Evolutionary conservation across 805 yeast genomes (phyloP).

Genomic region (Blastobotrys muscicola): DNA sequence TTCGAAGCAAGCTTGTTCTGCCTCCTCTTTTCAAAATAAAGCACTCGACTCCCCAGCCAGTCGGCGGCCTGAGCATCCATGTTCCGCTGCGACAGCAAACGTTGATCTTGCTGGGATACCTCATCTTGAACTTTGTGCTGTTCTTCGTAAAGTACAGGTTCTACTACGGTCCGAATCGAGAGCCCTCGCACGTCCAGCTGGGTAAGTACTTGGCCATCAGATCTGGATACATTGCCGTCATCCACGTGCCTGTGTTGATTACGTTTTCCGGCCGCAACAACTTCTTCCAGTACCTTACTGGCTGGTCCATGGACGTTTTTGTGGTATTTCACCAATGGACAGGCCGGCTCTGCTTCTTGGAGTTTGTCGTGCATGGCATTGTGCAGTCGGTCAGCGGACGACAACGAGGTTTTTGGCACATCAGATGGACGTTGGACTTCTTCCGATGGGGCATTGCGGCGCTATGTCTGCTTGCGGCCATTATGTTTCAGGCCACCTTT

Average conservation of each 20-base stretch:
- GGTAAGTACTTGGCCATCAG: constrained; percentile 16
- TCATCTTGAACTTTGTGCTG: constrained; percentile 25
- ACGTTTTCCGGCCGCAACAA: constrained; percentile 66
- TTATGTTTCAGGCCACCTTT: constrained; percentile 39
- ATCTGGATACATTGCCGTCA: constrained; percentile 37
- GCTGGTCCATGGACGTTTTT: constrained; percentile 54
- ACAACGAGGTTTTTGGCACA: constrained; percentile 33
- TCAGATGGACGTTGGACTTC: constrained; percentile 51
- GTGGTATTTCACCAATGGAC: constrained; percentile 54
- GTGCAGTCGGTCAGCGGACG: constrained; percentile 23
- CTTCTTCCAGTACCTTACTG: constrained; percentile 50
- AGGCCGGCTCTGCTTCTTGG: constrained; percentile 48
- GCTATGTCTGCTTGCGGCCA: constrained; percentile 32
- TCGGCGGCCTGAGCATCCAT: constrained; percentile 11
- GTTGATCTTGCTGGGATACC: constrained; percentile 27
- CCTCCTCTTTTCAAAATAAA: constrained; percentile 23
- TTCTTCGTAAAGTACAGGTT: constrained; percentile 16
- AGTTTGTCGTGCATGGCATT: constrained; percentile 44
- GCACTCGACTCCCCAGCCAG: constrained; percentile 18
- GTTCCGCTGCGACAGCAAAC: constrained; percentile 35
- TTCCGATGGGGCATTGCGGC: constrained; percentile 35
- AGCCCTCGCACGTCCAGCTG: background rate
- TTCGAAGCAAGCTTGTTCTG: constrained; percentile 18
- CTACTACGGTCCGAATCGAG: constrained; percentile 4
- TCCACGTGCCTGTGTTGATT: constrained; percentile 33